A percentile compares a stretch with the other conserved stretches of the same genome.
phyloP scores from a whole-genome alignment of 2,329 filamentous ascomycete species.

The Fusarium sp. region DNA sequence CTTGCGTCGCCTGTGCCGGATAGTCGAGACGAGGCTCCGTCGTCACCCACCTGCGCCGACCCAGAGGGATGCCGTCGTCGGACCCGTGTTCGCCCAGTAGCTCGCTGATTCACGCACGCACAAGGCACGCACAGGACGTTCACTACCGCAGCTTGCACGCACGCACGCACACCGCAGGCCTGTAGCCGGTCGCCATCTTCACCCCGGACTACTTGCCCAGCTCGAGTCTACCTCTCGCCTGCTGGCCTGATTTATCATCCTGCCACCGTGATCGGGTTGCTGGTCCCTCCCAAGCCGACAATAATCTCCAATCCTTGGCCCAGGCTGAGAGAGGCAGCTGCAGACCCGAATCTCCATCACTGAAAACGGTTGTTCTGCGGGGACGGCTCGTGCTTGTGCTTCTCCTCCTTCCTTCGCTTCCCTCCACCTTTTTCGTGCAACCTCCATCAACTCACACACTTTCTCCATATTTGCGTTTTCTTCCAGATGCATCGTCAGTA shows the following conservation, averaged over 20 bases:
- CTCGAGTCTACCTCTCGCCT: neutral
- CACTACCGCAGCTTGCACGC: slow-evolving; percentile 5
- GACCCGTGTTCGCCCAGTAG: slow-evolving; percentile 25
- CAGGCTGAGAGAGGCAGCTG: slow-evolving; percentile 6
- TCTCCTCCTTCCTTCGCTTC: slow-evolving; percentile 27
- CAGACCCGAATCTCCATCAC: slow-evolving; percentile 19
- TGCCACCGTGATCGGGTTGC: neutral
- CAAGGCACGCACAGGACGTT: slow-evolving; percentile 23
- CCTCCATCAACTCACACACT: slow-evolving; percentile 24
- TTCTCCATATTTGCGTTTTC: slow-evolving; percentile 32
- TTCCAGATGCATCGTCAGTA: slow-evolving; percentile 37
- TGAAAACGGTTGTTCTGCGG: slow-evolving; percentile 24
- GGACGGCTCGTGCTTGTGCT: slow-evolving; percentile 24
- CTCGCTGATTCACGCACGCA: slow-evolving; percentile 38
- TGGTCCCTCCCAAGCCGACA: neutral
- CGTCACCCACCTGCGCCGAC: slow-evolving; percentile 32
- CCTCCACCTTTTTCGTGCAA: slow-evolving; percentile 29
- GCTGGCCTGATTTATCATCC: slow-evolving; percentile 8
- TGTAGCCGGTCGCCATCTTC: slow-evolving; percentile 8
- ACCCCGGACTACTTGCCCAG: neutral
- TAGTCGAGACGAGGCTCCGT: slow-evolving; percentile 13
- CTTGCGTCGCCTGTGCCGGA: slow-evolving; percentile 15
- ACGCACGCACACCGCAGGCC: slow-evolving; percentile 5
- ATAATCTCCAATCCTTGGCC: slow-evolving; percentile 8
- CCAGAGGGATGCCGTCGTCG: slow-evolving; percentile 29